Evolutionary conservation across 306 rosid genomes (phyloP).

Genomic region (Quercus variabilis): DNA sequence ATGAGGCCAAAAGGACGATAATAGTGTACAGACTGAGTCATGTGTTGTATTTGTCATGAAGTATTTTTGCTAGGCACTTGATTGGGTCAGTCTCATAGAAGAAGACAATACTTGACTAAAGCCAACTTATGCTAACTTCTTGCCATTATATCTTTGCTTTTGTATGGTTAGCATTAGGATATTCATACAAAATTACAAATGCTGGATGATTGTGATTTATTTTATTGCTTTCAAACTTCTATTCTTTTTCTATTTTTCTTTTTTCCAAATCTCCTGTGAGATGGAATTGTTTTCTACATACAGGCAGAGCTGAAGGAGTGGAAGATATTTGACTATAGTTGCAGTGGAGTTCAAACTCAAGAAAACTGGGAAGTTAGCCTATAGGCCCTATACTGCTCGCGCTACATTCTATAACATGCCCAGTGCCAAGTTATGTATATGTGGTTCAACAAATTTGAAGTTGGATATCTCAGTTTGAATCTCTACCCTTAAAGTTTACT

Average conservation of each 20-base stretch:
- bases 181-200: background rate
- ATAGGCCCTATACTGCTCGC: slow-evolving; percentile 24
- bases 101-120: background rate
- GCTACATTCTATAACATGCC: slow-evolving; percentile 44
- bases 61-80: background rate
- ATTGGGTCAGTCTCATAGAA: background rate
- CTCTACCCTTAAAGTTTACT: background rate
- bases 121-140: background rate
- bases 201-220: background rate
- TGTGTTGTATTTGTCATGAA: background rate
- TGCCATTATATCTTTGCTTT: background rate
- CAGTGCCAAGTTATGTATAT: slow-evolving; percentile 27
- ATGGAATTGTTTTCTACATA: background rate
- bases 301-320: slow-evolving; percentile 76
- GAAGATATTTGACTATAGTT: slow-evolving; percentile 66
- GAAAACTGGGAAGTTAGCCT: slow-evolving; percentile 50
- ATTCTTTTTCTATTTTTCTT: background rate
- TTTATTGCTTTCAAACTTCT: background rate
- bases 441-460: background rate
- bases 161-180: background rate
- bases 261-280: background rate
- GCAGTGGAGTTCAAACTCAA: slow-evolving; percentile 52
- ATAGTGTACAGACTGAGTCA: background rate
- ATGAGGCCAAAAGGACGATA: background rate
- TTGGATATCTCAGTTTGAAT: background rate